Percentiles rank a stretch among this genome's conserved stretches.
These are phyloP conservation scores for Hirsutella rhossiliensis DNA, from an alignment of 2,329 filamentous ascomycete genomes.

Conservation along the genomic window DNA sequence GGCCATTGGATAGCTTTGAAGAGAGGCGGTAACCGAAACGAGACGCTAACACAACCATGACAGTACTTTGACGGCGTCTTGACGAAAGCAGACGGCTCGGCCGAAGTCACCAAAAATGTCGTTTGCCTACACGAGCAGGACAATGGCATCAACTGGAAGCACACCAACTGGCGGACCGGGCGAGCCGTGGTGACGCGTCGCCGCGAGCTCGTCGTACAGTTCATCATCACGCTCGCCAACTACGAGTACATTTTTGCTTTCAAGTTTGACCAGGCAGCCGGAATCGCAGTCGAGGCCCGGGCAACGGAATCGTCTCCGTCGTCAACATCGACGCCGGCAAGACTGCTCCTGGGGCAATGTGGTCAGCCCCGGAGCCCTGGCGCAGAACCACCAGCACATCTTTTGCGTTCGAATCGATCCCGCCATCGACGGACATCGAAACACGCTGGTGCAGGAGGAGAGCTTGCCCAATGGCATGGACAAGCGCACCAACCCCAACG, in stretches of 20 bases:
- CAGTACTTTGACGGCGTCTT: slow-evolving; percentile 25
- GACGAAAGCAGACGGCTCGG: slow-evolving; percentile 13
- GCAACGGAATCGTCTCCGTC: slow-evolving; percentile 30
- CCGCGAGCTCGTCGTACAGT: slow-evolving; percentile 46
- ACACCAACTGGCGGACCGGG: slow-evolving; percentile 45
- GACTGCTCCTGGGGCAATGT: slow-evolving; percentile 43
- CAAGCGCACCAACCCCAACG: slow-evolving; percentile 32
- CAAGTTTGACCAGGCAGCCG: slow-evolving; percentile 40
- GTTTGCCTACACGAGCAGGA: slow-evolving; percentile 22
- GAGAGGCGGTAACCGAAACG: not conserved
- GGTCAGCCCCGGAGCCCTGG: slow-evolving; percentile 46
- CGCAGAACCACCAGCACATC: slow-evolving; percentile 56
- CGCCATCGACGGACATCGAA: slow-evolving; percentile 45
- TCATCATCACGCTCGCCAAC: slow-evolving; percentile 50
- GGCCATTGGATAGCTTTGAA: too few relatives aligned
- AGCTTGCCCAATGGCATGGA: slow-evolving; percentile 30
- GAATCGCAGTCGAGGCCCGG: slow-evolving; percentile 17
- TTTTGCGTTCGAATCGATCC: slow-evolving; percentile 52
- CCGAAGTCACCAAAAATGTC: slow-evolving; percentile 31
- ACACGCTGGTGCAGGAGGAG: slow-evolving; percentile 36
- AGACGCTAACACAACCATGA: not conserved
- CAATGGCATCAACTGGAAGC: slow-evolving; percentile 48
- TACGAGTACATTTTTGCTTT: slow-evolving; percentile 41
- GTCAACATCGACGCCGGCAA: slow-evolving; percentile 42
- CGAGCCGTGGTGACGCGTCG: slow-evolving; percentile 41